Percentiles rank a stretch among this genome's conserved stretches.
phyloP scores from a whole-genome alignment of 2,329 filamentous ascomycete genomes.

The Emmonsiellopsis sp. region DNA sequence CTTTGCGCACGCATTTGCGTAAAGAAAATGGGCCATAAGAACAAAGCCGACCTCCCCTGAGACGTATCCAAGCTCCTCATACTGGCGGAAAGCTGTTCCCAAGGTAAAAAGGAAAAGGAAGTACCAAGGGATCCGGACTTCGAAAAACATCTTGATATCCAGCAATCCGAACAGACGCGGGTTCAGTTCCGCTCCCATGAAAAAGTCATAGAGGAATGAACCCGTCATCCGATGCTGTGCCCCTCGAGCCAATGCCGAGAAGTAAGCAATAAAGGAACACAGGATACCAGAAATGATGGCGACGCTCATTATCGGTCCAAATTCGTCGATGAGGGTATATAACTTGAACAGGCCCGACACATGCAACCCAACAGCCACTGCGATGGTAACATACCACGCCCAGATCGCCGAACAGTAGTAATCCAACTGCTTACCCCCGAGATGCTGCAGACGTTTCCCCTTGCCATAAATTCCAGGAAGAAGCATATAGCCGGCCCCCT shows the following conservation, averaged over 20 bases:
- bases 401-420: constrained; percentile 91
- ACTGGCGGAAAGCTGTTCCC: constrained; percentile 69
- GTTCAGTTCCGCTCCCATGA: constrained; percentile 82
- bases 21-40: constrained; percentile 80
- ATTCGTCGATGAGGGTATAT: constrained; percentile 88
- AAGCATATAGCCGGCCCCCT: constrained; percentile 70
- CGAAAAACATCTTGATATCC: constrained; percentile 93
- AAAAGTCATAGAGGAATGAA: constrained; percentile 72
- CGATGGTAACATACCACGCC: constrained; percentile 79
- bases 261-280: constrained; percentile 72
- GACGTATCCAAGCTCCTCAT: constrained; percentile 74
- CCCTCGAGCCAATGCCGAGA: constrained; percentile 71
- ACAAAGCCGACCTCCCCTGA: constrained; percentile 76
- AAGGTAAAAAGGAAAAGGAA: constrained; percentile 71
- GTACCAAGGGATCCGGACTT: constrained; percentile 86
- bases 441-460: constrained; percentile 77
- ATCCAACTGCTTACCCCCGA: constrained; percentile 71
- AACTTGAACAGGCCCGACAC: constrained; percentile 76
- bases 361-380: constrained; percentile 60
- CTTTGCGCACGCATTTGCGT: constrained; percentile 85
- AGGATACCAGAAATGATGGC: constrained; percentile 88
- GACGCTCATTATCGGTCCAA: constrained; percentile 83
- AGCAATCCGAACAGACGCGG: constrained; percentile 73
- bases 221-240: constrained; percentile 88
- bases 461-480: constrained; percentile 80